phyloP scores from a whole-genome alignment of 768 basidiomycete genomes.

The Lentinula detonsa region DNA sequence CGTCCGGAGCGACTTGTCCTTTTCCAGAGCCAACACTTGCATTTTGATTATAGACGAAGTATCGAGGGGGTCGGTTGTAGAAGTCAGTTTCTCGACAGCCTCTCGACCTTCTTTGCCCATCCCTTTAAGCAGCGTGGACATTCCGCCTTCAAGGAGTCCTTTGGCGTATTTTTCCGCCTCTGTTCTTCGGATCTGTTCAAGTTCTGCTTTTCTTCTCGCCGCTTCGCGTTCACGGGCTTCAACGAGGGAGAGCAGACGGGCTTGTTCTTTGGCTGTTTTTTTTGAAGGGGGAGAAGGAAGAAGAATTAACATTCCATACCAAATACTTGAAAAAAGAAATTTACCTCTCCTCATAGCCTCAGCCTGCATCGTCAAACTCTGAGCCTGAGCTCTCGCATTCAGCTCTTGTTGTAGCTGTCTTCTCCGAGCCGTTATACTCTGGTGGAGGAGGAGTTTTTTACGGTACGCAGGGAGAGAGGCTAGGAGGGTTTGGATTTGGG shows the following conservation, averaged over 20 bases:
- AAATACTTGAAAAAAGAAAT: neutral
- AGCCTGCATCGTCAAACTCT: conserved; percentile 58
- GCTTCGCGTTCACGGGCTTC: conserved; percentile 18
- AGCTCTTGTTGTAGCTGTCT: conserved; percentile 83
- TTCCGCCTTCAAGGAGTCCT: conserved; percentile 16
- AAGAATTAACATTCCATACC: neutral
- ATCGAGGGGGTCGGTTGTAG: conserved; percentile 36
- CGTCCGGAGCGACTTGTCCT: conserved; percentile 85
- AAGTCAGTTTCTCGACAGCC: conserved; percentile 41
- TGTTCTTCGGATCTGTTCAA: conserved; percentile 62
- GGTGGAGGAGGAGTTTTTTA: conserved; percentile 66
- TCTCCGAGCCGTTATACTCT: conserved; percentile 80
- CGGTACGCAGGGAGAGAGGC: conserved; percentile 64
- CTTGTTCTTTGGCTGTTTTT: neutral
- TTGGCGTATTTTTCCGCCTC: conserved; percentile 89
- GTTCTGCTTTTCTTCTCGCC: conserved; percentile 27
- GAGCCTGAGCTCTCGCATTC: conserved; percentile 74
- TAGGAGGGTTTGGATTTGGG: conserved; percentile 22
- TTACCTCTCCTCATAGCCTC: conserved; percentile 50
- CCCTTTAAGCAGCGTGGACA: conserved; percentile 46
- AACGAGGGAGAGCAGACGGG: neutral
- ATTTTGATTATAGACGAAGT: conserved; percentile 83
- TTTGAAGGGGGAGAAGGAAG: neutral
- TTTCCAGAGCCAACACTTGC: conserved; percentile 93
- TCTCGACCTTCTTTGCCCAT: conserved; percentile 66